Percentiles rank a stretch among this genome's conserved stretches.
These are phyloP conservation scores for Metarhizium robertsii DNA, from an alignment of 2,329 filamentous ascomycete genomes.

Conservation along the genomic window DNA sequence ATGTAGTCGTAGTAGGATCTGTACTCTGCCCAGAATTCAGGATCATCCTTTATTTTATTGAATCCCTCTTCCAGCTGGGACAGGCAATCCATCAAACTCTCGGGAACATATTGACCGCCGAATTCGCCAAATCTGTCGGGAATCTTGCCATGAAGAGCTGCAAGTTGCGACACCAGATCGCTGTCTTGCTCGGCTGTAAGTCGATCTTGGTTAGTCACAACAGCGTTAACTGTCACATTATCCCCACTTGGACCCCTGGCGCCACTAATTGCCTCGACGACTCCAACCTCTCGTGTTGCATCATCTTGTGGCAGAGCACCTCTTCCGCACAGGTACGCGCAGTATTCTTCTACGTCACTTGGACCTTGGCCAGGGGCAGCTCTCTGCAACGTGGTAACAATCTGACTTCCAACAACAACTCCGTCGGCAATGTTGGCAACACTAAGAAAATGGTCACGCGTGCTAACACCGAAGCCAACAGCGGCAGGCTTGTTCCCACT, in stretches of 20 bases:
- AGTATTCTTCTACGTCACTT: conserved; percentile 78
- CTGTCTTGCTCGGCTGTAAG: conserved; percentile 45
- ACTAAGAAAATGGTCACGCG: conserved; percentile 82
- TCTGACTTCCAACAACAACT: conserved; percentile 93
- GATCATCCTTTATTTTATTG: conserved; percentile 76
- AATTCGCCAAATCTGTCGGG: conserved; percentile 90
- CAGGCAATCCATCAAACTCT: conserved; percentile 95
- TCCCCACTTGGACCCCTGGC: conserved; percentile 31
- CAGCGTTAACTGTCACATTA: conserved; percentile 44
- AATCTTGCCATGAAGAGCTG: conserved; percentile 70
- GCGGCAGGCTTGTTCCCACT: conserved; percentile 85
- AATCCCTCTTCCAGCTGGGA: conserved; percentile 87
- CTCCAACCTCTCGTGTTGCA: conserved; percentile 55
- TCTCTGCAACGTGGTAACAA: conserved; percentile 64
- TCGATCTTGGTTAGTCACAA: conserved; percentile 59
- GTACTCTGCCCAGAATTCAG: conserved; percentile 95
- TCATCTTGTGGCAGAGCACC: conserved; percentile 24
- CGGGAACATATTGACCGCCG: conserved; percentile 93
- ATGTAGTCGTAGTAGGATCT: conserved; percentile 95
- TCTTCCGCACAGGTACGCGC: conserved; percentile 55
- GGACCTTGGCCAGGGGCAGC: conserved; percentile 27
- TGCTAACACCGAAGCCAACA: conserved; percentile 94
- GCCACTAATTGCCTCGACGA: conserved; percentile 56
- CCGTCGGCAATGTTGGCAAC: conserved; percentile 81
- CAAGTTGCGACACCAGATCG: conserved; percentile 72